Percentiles rank a stretch among this genome's conserved stretches.
Evolutionary conservation across 148 eudicot species (phyloP).

Genomic region (Heliosperma pusillum): DNA sequence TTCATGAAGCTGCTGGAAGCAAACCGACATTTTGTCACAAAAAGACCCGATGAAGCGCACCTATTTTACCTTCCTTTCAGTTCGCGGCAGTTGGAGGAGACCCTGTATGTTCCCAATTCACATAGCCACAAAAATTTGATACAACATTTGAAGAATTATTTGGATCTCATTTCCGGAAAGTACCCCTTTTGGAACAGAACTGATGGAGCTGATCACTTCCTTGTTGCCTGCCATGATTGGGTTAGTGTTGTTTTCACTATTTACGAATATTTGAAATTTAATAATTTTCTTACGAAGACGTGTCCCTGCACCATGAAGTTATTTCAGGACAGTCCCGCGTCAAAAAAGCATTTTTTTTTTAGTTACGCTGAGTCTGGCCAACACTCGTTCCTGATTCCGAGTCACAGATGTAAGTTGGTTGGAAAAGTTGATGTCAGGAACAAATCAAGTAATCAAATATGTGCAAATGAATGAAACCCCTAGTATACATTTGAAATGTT

Average conservation of each 20-base stretch:
- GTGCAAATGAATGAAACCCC: no score
- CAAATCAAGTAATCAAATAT: no score
- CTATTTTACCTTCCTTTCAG: constrained; percentile 76
- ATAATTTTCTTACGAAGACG: no score
- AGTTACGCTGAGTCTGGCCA: no score
- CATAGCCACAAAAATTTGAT: constrained; percentile 45
- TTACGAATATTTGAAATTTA: no score
- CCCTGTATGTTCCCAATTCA: constrained; percentile 55
- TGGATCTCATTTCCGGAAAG: constrained; percentile 38
- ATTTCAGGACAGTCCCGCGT: no score
- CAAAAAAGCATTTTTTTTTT: no score
- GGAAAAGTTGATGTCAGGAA: no score
- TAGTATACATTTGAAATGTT: neutral
- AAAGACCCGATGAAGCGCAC: constrained; percentile 45
- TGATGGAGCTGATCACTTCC: constrained; percentile 64
- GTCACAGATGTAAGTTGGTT: no score
- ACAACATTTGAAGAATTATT: constrained; percentile 38
- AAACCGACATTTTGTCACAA: constrained; percentile 46
- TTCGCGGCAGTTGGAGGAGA: constrained; percentile 47
- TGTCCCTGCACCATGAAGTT: no score
- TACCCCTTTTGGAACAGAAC: constrained; percentile 73
- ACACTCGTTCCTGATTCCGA: no score
- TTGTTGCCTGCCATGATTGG: constrained; percentile 84
- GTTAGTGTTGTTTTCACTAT: constrained; percentile 23
- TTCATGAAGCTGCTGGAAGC: constrained; percentile 66